Evolutionary conservation across 225 moss, liverwort and hornwort genomes (phyloP).

Genomic region (Anthoceros angustus): DNA sequence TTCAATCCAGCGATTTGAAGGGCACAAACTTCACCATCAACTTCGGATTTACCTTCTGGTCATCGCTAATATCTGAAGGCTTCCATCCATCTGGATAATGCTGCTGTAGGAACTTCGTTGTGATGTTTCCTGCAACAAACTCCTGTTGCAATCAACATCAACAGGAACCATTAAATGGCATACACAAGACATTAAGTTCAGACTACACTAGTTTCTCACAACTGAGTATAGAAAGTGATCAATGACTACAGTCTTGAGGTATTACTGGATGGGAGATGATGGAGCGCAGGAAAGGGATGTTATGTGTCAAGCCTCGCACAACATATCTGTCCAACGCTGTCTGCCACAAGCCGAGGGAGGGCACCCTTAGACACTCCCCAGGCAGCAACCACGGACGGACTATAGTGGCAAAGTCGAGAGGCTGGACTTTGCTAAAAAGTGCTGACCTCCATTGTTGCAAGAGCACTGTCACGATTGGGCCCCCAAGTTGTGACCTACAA

Average conservation of each 20-base stretch:
- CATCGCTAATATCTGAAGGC: constrained; percentile 8
- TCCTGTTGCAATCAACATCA: constrained; percentile 9
- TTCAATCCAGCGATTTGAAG: background rate
- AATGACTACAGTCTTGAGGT: background rate
- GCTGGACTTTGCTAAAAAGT: background rate
- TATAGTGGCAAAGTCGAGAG: background rate
- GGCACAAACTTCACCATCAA: background rate
- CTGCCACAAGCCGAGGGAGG: constrained; percentile 6
- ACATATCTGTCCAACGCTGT: constrained; percentile 28
- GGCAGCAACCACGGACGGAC: background rate
- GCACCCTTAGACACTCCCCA: background rate
- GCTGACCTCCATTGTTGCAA: constrained; percentile 19
- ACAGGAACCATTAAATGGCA: background rate
- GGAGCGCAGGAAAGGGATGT: constrained; percentile 23
- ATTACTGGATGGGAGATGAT: constrained; percentile 18
- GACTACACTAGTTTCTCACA: background rate
- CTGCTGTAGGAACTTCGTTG: constrained; percentile 29
- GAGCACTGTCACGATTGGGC: constrained; percentile 20
- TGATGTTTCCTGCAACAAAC: constrained; percentile 18
- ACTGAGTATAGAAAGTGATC: background rate
- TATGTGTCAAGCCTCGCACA: constrained; percentile 19
- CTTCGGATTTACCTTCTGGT: constrained; percentile 11
- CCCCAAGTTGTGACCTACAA: constrained; percentile 26
- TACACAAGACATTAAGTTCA: background rate
- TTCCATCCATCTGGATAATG: constrained; percentile 30